Evolutionary conservation across 768 basidiomycete genomes (phyloP), one percentile per base, ranked within the genome.

Genomic region (Favolaschia claudopus): DNA sequence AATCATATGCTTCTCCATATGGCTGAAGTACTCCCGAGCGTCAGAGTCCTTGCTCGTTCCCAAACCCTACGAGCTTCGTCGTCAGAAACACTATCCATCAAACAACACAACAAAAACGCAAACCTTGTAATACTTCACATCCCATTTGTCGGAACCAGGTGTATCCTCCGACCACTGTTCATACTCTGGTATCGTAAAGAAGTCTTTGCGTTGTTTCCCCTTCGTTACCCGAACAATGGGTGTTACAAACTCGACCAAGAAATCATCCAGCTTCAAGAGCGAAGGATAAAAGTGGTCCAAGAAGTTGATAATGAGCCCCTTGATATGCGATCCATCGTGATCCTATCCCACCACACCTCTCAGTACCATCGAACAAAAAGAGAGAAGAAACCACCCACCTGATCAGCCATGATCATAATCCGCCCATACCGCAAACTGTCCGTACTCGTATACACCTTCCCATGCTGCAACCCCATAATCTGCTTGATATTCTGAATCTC

Each of bases 251-350:
- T 99, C 97, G 33, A 99, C 93, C 46, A 99, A 78, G 77, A 99
- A 99, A 58, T 91, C 88, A 1, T 93, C 91, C 17, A 97, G 75
- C 72, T 89, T 94, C 55, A 99, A 82, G 20, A 99, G 80, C 2
- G 96, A 97, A 1, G 97, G 97, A 74, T 91, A 98, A 74, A 95
- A 99, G 71, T 96, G 91, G 69, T 99, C 97, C 59, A 99, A 78
- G 74, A 95, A 99, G 76, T 99, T 99, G 78, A 99, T 96, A 45
- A 99, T 82, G 8, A 99, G 85, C n/a, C 97, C 97, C 75, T 99
- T 99, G 79, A 99, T 99, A 77, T 99, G 97, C n/a, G 97, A 99
- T 48, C 97, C 97, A 76, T 99, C 97, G 76, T 99, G 95, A 86
- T 99, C 97, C 95, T 97, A 70, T 19, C 10, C 24, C 44, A 25